These are phyloP conservation scores for Colletotrichum viniferum DNA, from an alignment of 2,329 filamentous ascomycete species.

Conservation along the genomic window DNA sequence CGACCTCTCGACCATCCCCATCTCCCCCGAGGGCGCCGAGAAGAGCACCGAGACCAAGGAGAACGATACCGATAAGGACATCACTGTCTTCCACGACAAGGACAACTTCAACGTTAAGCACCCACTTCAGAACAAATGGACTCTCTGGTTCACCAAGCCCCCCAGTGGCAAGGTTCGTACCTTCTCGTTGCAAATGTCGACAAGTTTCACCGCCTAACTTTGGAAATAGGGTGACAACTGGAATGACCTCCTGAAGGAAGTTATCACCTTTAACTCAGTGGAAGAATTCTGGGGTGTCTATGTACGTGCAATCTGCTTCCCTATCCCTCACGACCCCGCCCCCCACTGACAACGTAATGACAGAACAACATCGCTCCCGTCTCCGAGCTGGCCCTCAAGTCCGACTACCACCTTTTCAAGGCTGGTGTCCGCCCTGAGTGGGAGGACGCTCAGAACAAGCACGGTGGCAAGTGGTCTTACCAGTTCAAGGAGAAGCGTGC, in stretches of 20 bases:
- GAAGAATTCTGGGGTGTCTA: slow-evolving; percentile 99
- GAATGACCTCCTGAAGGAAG: slow-evolving; percentile 97
- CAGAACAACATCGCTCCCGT: slow-evolving; percentile 99
- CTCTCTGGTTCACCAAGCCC: slow-evolving; percentile 99
- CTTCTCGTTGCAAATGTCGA: background rate
- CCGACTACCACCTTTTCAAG: slow-evolving; percentile 99
- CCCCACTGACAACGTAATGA: slow-evolving; percentile 16
- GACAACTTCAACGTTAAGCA: slow-evolving; percentile 99
- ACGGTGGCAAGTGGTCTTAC: slow-evolving; percentile 98
- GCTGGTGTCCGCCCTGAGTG: slow-evolving; percentile 95
- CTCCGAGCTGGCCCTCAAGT: slow-evolving; percentile 94
- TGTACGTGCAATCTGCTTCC: slow-evolving; percentile 60
- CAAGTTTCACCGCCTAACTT: slow-evolving; percentile 18
- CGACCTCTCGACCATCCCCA: slow-evolving; percentile 71
- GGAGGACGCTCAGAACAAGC: slow-evolving; percentile 99
- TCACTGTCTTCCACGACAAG: slow-evolving; percentile 97
- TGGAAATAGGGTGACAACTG: slow-evolving; percentile 89
- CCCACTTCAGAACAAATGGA: slow-evolving; percentile 96
- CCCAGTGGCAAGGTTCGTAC: slow-evolving; percentile 84
- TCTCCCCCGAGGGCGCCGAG: slow-evolving; percentile 66
- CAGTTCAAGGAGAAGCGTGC: slow-evolving; percentile 95
- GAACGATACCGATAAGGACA: slow-evolving; percentile 63
- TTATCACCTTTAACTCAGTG: slow-evolving; percentile 97
- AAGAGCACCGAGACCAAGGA: slow-evolving; percentile 49
- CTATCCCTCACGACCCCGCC: slow-evolving; percentile 1